Evolutionary conservation across 176 grass and related monocot genomes (phyloP).

Genomic region (Pontederia crassipes): DNA sequence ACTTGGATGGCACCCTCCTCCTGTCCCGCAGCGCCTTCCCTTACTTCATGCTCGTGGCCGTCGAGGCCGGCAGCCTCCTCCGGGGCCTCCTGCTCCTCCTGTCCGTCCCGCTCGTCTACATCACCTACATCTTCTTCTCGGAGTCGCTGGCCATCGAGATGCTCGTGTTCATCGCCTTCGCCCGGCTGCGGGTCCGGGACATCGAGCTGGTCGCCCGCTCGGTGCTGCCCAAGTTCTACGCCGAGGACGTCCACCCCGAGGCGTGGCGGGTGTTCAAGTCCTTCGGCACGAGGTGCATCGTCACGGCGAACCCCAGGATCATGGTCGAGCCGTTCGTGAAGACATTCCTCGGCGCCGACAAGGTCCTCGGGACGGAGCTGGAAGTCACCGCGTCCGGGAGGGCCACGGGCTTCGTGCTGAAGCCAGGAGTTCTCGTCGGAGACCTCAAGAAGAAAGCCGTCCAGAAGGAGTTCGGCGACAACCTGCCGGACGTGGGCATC

Average conservation of each 20-base stretch:
- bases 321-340: constrained; percentile 70
- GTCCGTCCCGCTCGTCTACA: constrained; percentile 30
- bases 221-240: constrained; percentile 67
- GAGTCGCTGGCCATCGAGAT: constrained; percentile 53
- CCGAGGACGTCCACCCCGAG: constrained; percentile 56
- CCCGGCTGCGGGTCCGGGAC: constrained; percentile 27
- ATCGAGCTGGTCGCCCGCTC: constrained; percentile 56
- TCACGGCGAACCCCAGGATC: constrained; percentile 61
- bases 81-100: constrained; percentile 29
- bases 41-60: constrained; percentile 62
- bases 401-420: constrained; percentile 33
- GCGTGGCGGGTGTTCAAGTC: constrained; percentile 62
- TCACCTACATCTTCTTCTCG: constrained; percentile 53
- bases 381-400: constrained; percentile 24
- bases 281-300: constrained; percentile 46
- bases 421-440: constrained; percentile 52
- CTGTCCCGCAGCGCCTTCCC: constrained; percentile 56
- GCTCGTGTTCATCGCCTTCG: constrained; percentile 53
- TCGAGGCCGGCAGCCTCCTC: constrained; percentile 48
- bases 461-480: constrained; percentile 22
- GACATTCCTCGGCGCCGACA: constrained; percentile 40
- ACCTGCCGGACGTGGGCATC: constrained; percentile 37
- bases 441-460: constrained; percentile 41
- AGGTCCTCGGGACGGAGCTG: constrained; percentile 42
- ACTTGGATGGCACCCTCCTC: constrained; percentile 56